Evolutionary conservation across 306 rosid genomes (phyloP).

Genomic region (Prunus mira): DNA sequence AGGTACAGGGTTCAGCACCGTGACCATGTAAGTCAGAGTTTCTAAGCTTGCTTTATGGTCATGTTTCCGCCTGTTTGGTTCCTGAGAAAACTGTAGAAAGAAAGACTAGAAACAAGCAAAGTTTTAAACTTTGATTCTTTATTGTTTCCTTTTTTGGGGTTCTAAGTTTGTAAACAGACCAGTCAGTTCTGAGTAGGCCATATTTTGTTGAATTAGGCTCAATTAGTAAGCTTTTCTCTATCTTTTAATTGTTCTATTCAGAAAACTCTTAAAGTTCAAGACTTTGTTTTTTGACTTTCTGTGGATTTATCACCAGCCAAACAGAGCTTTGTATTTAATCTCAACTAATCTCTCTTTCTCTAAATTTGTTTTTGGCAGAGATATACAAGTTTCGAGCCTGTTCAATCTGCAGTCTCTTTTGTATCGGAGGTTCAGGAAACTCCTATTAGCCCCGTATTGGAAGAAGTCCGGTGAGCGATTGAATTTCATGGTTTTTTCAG

Average conservation of each 20-base stretch:
- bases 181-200: background rate
- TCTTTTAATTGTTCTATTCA: background rate
- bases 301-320: conserved; percentile 9
- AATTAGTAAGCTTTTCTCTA: background rate
- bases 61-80: conserved; percentile 5
- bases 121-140: background rate
- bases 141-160: background rate
- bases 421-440: conserved; percentile 35
- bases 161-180: background rate
- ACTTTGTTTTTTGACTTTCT: background rate
- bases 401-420: conserved; percentile 32
- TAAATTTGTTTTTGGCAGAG: conserved; percentile 35
- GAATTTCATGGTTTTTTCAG: background rate
- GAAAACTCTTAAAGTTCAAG: background rate
- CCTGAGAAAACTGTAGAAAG: background rate
- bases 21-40: conserved; percentile 29
- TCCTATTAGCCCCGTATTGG: conserved; percentile 14
- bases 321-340: conserved; percentile 28
- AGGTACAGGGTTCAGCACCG: conserved; percentile 42
- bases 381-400: conserved; percentile 34
- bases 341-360: background rate
- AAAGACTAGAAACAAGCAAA: background rate
- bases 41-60: background rate
- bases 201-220: background rate
- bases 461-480: conserved; percentile 46